Evolutionary conservation across 2,329 filamentous ascomycete species (phyloP), one percentile per base, ranked within the genome.

Genomic region (Ceratocystiopsis sp.): DNA sequence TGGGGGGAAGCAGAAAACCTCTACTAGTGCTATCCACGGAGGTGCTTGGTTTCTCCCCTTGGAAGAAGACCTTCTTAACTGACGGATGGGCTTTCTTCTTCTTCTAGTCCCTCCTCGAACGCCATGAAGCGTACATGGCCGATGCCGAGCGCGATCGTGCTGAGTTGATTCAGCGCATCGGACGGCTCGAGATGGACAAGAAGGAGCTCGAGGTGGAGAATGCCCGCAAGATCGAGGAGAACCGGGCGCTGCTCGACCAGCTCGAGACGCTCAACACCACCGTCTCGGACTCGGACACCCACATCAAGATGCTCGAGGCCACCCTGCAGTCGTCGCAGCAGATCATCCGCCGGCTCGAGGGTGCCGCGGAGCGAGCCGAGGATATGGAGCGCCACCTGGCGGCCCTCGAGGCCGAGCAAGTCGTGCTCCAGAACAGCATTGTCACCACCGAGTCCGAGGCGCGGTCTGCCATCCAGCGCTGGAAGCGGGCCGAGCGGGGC

Each of bases 61-160:
- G n/a, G n/a, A 21, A 29, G 9, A 29, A 29, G 9, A 11, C 10
- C 25, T 29, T 10, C 10, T 29, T 29, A 29, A 6, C 18, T 44
- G 35, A 43, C 18, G 8, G 29, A 13, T 12, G 15, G 4, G 12
- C n/a, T 16, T 39, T 18, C 16, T 38, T 75, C 62, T 66, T 72
- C 43, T 61, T 80, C 46, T 78, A 96, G 91, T 86, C 86, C 47
- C 71, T 98, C 45, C 75, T 98, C 37, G 77, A 81, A 50, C 81
- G 89, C 54, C 87, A 98, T 72, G 87, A 96, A 67, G 78, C 83
- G 46, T 95, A 93, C 62, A 89, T 95, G 71, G 80, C 80, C 52
- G 85, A 94, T 59, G 85, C 87, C 46, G 86, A 94, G 66, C 76
- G 78, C 52, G 86, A 95, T 58, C 82, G 87, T 47, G 65, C 69